Evolutionary conservation across 768 basidiomycete species (phyloP).

Genomic region (Termitomyces sp.): DNA sequence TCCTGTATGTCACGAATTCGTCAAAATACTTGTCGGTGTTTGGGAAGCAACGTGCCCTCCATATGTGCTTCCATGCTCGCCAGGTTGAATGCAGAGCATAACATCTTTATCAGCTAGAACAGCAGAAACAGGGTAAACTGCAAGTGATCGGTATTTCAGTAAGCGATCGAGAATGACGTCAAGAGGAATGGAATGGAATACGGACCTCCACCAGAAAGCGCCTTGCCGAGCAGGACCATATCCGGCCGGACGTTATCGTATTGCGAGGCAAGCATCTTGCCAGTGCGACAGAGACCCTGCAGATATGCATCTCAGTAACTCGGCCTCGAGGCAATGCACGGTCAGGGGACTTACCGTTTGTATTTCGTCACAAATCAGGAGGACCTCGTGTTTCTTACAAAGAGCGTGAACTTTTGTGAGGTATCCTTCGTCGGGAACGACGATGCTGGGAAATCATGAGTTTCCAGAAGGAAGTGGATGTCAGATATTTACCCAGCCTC

Average conservation of each 20-base stretch:
- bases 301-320: background rate
- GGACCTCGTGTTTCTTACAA: conserved; percentile 89
- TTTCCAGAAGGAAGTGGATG: too few relatives aligned
- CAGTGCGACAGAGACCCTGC: conserved; percentile 88
- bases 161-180: background rate
- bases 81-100: conserved; percentile 92
- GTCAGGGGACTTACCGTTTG: conserved; percentile 76
- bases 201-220: conserved; percentile 90
- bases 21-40: too few relatives aligned
- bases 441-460: conserved; percentile 53
- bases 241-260: conserved; percentile 89
- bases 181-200: conserved; percentile 13
- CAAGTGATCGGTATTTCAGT: conserved; percentile 53
- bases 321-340: background rate
- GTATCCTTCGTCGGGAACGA: conserved; percentile 90
- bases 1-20: conserved; percentile 40
- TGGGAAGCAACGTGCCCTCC: conserved; percentile 62
- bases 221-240: conserved; percentile 91
- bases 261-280: conserved; percentile 89
- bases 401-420: conserved; percentile 71
- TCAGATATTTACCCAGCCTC: conserved; percentile 77
- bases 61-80: conserved; percentile 95
- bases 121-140: conserved; percentile 95
- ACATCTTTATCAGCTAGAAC: conserved; percentile 89
- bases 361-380: conserved; percentile 98